A percentile compares a stretch with the other conserved stretches of the same genome.
These are phyloP conservation scores for Aspergillus quadrilineatus DNA, from an alignment of 2,329 filamentous ascomycete species.

Conservation along the genomic window DNA sequence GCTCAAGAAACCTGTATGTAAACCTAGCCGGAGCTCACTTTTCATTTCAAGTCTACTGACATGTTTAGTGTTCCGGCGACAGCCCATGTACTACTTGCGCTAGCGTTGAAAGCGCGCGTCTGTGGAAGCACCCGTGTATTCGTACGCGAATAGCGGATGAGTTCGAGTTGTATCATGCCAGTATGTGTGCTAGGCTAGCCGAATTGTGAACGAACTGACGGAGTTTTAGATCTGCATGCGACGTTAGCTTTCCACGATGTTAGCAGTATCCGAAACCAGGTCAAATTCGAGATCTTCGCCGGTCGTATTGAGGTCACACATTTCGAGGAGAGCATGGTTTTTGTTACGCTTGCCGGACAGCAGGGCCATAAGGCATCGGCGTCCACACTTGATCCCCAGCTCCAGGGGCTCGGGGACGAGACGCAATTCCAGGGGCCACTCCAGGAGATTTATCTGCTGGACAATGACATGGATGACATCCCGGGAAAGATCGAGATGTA, in stretches of 20 bases:
- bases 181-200: constrained; percentile 28
- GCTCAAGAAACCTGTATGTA: constrained; percentile 58
- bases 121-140: constrained; percentile 62
- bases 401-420: constrained; percentile 43
- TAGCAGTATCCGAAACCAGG: constrained; percentile 48
- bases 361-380: constrained; percentile 40
- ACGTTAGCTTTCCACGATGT: constrained; percentile 54
- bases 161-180: constrained; percentile 57
- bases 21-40: background rate
- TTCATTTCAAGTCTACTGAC: constrained; percentile 2
- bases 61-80: constrained; percentile 54
- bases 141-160: constrained; percentile 59
- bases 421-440: constrained; percentile 37
- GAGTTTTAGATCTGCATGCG: constrained; percentile 46
- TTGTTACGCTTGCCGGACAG: constrained; percentile 48
- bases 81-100: constrained; percentile 60
- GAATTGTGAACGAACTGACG: constrained; percentile 19
- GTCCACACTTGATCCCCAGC: constrained; percentile 40
- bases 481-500: constrained; percentile 55
- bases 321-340: constrained; percentile 53
- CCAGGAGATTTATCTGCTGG: constrained; percentile 50
- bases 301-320: constrained; percentile 57
- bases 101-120: constrained; percentile 58
- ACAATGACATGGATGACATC: constrained; percentile 52
- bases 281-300: constrained; percentile 49